Evolutionary conservation across 129 eudicot species (phyloP).

Genomic region (Centella asiatica): DNA sequence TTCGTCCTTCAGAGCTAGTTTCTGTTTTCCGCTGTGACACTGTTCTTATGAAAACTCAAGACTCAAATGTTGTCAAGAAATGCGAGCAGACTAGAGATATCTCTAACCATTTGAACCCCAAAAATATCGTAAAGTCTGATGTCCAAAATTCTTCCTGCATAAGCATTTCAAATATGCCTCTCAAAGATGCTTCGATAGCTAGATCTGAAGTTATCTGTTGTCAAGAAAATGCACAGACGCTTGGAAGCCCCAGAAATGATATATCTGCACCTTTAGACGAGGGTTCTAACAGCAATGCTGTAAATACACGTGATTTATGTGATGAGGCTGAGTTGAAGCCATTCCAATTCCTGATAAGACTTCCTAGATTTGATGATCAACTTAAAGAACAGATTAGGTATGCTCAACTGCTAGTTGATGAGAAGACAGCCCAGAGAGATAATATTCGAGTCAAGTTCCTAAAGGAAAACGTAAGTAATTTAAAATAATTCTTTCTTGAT

Average conservation of each 20-base stretch:
- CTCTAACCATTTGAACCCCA: neutral
- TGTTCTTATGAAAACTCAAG: conserved; percentile 13
- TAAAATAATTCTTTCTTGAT: neutral
- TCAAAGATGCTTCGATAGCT: neutral
- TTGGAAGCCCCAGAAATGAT: neutral
- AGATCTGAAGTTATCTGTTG: conserved; percentile 7
- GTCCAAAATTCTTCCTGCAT: conserved; percentile 7
- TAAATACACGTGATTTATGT: conserved; percentile 27
- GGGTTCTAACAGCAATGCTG: conserved; percentile 30
- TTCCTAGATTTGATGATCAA: conserved; percentile 70
- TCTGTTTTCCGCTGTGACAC: conserved; percentile 13
- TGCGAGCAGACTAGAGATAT: neutral
- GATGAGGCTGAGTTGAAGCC: conserved; percentile 31
- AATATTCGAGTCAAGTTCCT: conserved; percentile 39
- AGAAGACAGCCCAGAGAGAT: conserved; percentile 65
- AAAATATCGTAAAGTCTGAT: conserved; percentile 8
- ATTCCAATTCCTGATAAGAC: conserved; percentile 55
- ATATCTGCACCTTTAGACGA: conserved; percentile 17
- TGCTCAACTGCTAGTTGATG: conserved; percentile 53
- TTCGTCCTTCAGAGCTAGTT: conserved; percentile 27
- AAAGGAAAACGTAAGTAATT: conserved; percentile 37
- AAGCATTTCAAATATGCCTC: neutral
- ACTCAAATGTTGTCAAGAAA: conserved; percentile 17
- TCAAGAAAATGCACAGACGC: no score
- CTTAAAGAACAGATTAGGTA: conserved; percentile 44